Base-by-base conservation (phyloP, 257 asterid species). In the Solanum rostratum region DNA sequence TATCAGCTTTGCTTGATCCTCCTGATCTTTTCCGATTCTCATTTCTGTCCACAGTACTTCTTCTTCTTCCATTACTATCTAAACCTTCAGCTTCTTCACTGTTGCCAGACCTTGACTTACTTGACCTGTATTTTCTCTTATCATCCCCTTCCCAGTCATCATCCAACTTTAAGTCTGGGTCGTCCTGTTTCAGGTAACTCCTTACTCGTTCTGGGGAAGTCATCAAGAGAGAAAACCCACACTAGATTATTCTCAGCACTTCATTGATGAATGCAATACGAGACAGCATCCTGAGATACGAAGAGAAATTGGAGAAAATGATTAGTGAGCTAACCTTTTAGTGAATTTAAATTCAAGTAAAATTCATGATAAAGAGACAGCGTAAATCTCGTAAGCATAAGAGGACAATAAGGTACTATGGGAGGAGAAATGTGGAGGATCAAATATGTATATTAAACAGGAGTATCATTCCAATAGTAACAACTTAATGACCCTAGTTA, bases 1-100 rank as follows among this genome's bases (percentile, higher is more conserved):
- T 90, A 76, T 90, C 95, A 88, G 86, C 92, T 91, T 91, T 93
- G 85, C 88, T 86, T 50, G 93, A 86, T 46, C 93, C 87, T 84
- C 94, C 86, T 70, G 83, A 86, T 84, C 97, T 94, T 89, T 94
- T 97, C 74, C 97, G 92, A 87, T 88, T 92, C 89, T 91, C 99
- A 52, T 88, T 92, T 83, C 93, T 93, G 79, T 95, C 94, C 10
- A 86, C 85, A 9, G 74, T 59, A 85, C 90, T 90, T 92, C 91
- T 94, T 85, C 88, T 95, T 82, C 90, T 90, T 84, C 93, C 93
- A 85, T 90, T 87, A 74, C 90, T 83, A 89, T 92, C 95, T 86
- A 89, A 60, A 43, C 93, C 92, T 87, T 94, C 97, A 90, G 86
- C 70, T 85, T 92, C 95, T 87, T 94, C 97, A 85, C 76, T 65